Evolutionary conservation across 768 basidiomycete species (phyloP).

Genomic region (Dacryopinax spathularia): DNA sequence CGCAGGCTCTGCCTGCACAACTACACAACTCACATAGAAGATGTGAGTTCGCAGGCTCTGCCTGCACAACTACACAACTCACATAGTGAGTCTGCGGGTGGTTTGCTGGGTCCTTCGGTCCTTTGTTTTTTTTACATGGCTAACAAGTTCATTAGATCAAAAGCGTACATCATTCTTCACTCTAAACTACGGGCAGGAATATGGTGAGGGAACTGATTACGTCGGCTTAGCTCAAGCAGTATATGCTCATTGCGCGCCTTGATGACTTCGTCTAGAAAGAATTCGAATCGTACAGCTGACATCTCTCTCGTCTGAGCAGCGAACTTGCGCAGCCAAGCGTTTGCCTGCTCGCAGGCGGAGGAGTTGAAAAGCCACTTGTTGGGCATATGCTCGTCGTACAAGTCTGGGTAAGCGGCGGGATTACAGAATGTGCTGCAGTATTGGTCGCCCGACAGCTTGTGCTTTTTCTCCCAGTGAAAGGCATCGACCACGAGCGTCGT

Average conservation of each 20-base stretch:
- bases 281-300: constrained; percentile 21
- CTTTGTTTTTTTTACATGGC: no score
- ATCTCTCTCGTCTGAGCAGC: constrained; percentile 22
- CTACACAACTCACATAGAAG: no score
- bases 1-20: no score
- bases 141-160: no score
- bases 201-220: no score
- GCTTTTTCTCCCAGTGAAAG: constrained; percentile 29
- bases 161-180: no score
- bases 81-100: no score
- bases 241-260: constrained; percentile 15
- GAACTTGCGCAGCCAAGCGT: constrained; percentile 28
- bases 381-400: constrained; percentile 13
- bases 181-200: no score
- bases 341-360: constrained; percentile 25
- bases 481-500: constrained; percentile 22
- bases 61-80: no score
- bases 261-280: constrained; percentile 30
- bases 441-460: constrained; percentile 17
- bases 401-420: constrained; percentile 19
- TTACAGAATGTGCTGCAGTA: constrained; percentile 23
- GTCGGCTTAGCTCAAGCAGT: no score
- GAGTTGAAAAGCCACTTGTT: constrained; percentile 27
- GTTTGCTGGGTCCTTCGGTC: no score
- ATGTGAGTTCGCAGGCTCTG: no score